Percentiles rank a stretch among this genome's conserved stretches.
phyloP scores from a whole-genome alignment of 257 asterid genomes.

The Scutellaria baicalensis region DNA sequence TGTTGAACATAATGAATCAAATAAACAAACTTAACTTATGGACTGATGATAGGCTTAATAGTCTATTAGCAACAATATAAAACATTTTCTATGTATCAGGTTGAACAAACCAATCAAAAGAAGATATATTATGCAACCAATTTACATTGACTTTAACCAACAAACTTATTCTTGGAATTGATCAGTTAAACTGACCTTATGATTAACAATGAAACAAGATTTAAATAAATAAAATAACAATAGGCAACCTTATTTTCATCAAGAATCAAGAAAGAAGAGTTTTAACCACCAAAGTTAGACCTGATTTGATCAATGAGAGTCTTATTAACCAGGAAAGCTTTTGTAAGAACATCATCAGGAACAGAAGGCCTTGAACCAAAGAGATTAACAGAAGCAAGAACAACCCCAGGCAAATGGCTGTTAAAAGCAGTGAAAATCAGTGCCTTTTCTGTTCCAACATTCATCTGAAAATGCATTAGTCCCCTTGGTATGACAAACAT shows the following conservation, averaged over 20 bases:
- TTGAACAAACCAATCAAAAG: not conserved
- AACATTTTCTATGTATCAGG: no score
- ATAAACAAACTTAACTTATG: no score
- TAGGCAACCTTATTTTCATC: not conserved
- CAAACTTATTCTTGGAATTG: not conserved
- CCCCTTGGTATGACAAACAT: conserved; percentile 61
- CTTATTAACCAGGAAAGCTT: conserved; percentile 40
- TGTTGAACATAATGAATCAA: no score
- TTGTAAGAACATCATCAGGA: conserved; percentile 40
- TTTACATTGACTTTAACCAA: not conserved
- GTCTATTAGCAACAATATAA: no score
- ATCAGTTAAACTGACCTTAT: not conserved
- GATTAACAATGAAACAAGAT: not conserved
- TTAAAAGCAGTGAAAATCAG: conserved; percentile 43
- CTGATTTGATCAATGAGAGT: conserved; percentile 34
- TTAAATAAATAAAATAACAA: not conserved
- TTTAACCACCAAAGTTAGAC: conserved; percentile 33
- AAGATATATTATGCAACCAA: not conserved
- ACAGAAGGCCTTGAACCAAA: conserved; percentile 48
- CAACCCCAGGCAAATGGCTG: conserved; percentile 52
- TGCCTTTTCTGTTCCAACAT: conserved; percentile 45
- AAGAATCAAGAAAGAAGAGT: not conserved
- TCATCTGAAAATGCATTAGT: conserved; percentile 50
- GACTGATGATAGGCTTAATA: no score
- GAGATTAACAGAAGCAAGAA: conserved; percentile 17